Percentiles rank a stretch among this genome's conserved stretches.
Conservation (phyloP, 305 asterid genomes). For the Fraxinus greggii region DNA sequence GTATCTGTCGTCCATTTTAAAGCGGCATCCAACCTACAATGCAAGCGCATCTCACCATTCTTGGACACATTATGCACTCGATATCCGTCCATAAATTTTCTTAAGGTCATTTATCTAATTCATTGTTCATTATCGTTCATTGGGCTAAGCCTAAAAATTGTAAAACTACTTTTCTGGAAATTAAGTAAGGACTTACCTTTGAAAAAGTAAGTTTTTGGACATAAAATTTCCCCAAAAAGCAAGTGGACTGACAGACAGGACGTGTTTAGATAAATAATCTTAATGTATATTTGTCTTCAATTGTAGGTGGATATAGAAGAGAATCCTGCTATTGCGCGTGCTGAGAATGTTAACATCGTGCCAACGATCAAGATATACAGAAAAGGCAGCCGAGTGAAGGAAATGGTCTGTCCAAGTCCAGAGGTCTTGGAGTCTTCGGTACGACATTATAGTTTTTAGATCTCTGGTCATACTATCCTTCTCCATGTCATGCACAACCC, state of each 20-base stretch:
- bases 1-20: constrained; percentile 70
- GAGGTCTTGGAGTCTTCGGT: constrained; percentile 81
- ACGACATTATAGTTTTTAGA: constrained; percentile 68
- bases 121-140: not conserved
- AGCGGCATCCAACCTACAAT: constrained; percentile 42
- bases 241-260: not conserved
- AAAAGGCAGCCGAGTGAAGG: constrained; percentile 67
- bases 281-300: not conserved
- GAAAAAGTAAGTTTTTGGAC: not conserved
- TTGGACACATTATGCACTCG: constrained; percentile 58
- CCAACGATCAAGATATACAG: constrained; percentile 90
- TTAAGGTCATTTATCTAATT: constrained; percentile 45
- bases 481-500: constrained; percentile 20
- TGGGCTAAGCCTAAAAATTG: not conserved
- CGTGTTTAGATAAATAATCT: not conserved
- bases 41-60: constrained; percentile 65
- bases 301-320: constrained; percentile 78
- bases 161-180: not conserved
- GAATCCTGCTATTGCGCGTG: constrained; percentile 48
- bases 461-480: constrained; percentile 17
- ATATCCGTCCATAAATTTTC: constrained; percentile 69
- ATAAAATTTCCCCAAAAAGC: not conserved
- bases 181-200: not conserved
- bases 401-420: constrained; percentile 69
- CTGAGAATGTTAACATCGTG: constrained; percentile 60